Percentiles rank a stretch among this genome's conserved stretches.
Evolutionary conservation across 257 asterid species (phyloP).

Genomic region (Penstemon eatonii): DNA sequence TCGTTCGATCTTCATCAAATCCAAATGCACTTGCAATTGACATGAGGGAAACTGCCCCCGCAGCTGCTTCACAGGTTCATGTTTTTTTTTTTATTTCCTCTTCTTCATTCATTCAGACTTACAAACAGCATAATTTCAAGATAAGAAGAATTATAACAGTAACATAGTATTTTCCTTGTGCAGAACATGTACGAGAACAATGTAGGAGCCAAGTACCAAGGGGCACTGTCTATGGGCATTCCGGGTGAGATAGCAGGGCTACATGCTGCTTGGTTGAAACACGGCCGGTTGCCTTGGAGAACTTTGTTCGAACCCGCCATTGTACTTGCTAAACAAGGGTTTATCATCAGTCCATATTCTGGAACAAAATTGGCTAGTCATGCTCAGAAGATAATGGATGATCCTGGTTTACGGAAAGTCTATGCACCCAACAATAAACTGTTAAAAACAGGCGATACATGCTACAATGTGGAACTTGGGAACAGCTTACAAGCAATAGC

Average conservation of each 20-base stretch:
- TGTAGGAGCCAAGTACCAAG: constrained; percentile 43
- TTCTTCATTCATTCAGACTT: not conserved
- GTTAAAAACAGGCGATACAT: constrained; percentile 64
- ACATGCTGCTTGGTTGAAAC: constrained; percentile 66
- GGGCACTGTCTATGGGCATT: constrained; percentile 79
- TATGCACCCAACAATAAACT: constrained; percentile 72
- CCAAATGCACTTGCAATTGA: constrained; percentile 59
- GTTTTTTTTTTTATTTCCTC: not conserved
- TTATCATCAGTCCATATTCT: constrained; percentile 56
- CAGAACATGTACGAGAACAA: constrained; percentile 80
- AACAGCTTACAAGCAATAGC: constrained; percentile 64
- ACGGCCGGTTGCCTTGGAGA: constrained; percentile 80
- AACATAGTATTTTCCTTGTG: constrained; percentile 21
- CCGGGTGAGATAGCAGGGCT: constrained; percentile 97
- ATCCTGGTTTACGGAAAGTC: constrained; percentile 62
- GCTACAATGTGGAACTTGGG: constrained; percentile 82
- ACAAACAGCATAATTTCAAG: not conserved
- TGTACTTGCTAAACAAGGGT: constrained; percentile 82
- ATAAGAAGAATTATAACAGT: no score
- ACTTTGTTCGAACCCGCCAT: constrained; percentile 67
- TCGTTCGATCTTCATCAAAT: constrained; percentile 56
- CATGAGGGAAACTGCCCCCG: constrained; percentile 91
- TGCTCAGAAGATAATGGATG: constrained; percentile 40
- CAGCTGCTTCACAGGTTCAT: constrained; percentile 71
- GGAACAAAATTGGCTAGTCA: constrained; percentile 37